Evolutionary conservation across 768 basidiomycete species (phyloP), one percentile per base, ranked within the genome.

Genomic region (Hysterangium stoloniferum): DNA sequence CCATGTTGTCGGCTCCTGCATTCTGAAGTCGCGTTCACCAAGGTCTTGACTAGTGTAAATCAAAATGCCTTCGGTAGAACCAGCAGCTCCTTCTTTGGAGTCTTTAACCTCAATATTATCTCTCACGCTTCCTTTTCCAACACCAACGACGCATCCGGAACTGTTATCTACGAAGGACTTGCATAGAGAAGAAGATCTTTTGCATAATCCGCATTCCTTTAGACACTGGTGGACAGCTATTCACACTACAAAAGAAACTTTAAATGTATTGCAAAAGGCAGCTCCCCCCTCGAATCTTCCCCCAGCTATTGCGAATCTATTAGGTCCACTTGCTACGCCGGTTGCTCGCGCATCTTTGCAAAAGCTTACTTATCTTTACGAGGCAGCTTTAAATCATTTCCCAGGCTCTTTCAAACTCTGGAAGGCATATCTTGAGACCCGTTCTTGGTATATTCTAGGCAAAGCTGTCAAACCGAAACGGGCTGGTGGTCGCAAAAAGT

Each of bases 221-320:
- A 78, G 89, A 33, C 82, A 88, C 60, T 98, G 96, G 96, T 88
- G 91, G 80, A 71, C 82, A 1, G 88, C 91, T 56, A 85, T 98
- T 57, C 75, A 79, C 57, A 73, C 78, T 32, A 76, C 88, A 40
- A 78, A 78, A 60, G 90, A 94, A 56, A 72, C 76, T 13, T 79
- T 79, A 58, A 64, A 64, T 40, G 63, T 77, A 4, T 69, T 75
- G 43, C 73, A 78, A 56, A 86, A 82, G 63, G 68, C 71, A 4
- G 82, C 86, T 40, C 70, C 70, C 15, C 60, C 71, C 2, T 59
- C 70, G 22, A 65, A 77, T 44, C 60, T 76, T 2, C 67, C 76
- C 4, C 71, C 75, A 29, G 78, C 79, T 49, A 67, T 74, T 19
- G 68, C 72, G 17, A 62, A 69, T 25, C 69, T 93, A 19, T 78